Conservation (phyloP, 371 early-diverging fungal species). For the Chytridium lagenaria region DNA sequence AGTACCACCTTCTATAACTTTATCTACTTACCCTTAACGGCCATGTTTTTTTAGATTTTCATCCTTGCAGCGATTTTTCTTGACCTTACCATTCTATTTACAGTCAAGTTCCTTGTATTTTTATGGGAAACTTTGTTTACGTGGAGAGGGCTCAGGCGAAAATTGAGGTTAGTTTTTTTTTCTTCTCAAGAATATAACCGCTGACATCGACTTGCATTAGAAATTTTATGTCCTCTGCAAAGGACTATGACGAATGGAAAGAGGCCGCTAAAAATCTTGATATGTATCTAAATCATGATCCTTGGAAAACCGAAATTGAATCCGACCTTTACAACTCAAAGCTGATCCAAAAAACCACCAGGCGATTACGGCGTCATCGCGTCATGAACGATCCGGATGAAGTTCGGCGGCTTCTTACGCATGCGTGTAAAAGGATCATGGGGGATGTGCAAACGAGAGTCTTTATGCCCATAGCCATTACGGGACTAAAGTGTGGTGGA, state of each 20-base stretch:
- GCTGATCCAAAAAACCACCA: constrained; percentile 70
- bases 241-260: constrained; percentile 74
- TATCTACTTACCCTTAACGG: neutral
- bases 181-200: constrained; percentile 23
- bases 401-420: constrained; percentile 50
- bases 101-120: constrained; percentile 73
- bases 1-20: neutral
- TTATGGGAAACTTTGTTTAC: constrained; percentile 74
- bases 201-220: constrained; percentile 1
- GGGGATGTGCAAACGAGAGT: constrained; percentile 77
- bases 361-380: constrained; percentile 43
- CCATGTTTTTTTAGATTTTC: constrained; percentile 49
- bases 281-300: constrained; percentile 68
- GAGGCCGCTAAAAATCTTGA: constrained; percentile 74
- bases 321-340: constrained; percentile 70
- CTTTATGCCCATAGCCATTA: constrained; percentile 53
- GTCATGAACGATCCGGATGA: constrained; percentile 19
- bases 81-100: constrained; percentile 72
- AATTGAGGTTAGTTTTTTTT: constrained; percentile 15
- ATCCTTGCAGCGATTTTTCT: constrained; percentile 68
- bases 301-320: constrained; percentile 72
- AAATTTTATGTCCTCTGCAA: neutral
- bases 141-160: constrained; percentile 56
- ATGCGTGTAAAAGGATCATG: constrained; percentile 79
- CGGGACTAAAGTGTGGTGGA: constrained; percentile 58